Evolutionary conservation across 2,329 filamentous ascomycete species (phyloP).

Genomic region (Thielaviopsis musarum): DNA sequence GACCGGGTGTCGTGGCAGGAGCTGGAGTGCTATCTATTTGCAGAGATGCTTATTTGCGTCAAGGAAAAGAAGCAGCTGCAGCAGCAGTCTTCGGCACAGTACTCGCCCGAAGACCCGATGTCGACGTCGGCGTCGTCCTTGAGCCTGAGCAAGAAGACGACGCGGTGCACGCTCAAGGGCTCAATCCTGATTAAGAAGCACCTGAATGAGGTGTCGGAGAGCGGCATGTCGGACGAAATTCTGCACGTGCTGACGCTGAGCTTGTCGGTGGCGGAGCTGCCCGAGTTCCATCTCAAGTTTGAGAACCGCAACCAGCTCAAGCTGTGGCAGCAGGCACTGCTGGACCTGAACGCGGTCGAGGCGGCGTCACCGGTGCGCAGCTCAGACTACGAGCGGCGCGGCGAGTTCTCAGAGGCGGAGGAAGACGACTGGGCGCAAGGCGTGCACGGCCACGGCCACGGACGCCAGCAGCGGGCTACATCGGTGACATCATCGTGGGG

Average conservation of each 20-base stretch:
- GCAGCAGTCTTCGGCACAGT: constrained; percentile 27
- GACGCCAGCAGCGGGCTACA: constrained; percentile 52
- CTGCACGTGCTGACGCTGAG: constrained; percentile 66
- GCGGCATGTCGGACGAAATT: constrained; percentile 47
- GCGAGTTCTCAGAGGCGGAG: constrained; percentile 64
- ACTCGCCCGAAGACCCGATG: constrained; percentile 44
- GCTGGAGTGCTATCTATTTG: constrained; percentile 89
- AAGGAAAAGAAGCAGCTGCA: constrained; percentile 74
- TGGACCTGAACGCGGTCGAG: constrained; percentile 65
- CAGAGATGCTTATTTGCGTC: constrained; percentile 97
- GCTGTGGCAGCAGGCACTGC: constrained; percentile 72
- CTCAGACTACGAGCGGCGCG: constrained; percentile 55
- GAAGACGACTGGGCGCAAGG: constrained; percentile 56
- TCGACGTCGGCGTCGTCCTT: neutral
- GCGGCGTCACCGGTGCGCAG: constrained; percentile 41
- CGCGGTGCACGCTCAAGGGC: constrained; percentile 80
- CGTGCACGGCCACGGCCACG: constrained; percentile 25
- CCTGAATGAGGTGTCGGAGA: constrained; percentile 70
- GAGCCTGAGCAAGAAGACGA: constrained; percentile 41
- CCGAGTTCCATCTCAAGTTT: constrained; percentile 87
- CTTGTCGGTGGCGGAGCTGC: constrained; percentile 79
- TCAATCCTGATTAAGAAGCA: constrained; percentile 98
- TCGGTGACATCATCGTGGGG: constrained; percentile 74
- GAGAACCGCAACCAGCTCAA: constrained; percentile 70
- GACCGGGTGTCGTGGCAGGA: constrained; percentile 96